A percentile compares a stretch with the other conserved stretches of the same genome.
Conservation (phyloP, 306 rosid species). For the Delonix regia region DNA sequence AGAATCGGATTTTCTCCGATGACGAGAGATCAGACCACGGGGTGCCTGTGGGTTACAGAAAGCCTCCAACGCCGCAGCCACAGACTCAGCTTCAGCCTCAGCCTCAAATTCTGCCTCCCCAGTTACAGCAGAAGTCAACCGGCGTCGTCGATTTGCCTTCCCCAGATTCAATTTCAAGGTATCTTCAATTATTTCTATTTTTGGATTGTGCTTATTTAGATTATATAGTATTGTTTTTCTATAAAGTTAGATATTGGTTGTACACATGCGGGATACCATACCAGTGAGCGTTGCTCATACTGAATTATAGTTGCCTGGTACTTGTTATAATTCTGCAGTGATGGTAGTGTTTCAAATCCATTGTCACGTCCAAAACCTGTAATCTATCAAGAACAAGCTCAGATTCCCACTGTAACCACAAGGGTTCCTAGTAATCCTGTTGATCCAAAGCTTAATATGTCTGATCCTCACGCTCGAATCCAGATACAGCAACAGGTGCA, state of each 20-base stretch:
- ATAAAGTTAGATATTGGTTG: not conserved
- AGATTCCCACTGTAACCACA: constrained; percentile 46
- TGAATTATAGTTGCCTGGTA: constrained; percentile 28
- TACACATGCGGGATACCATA: not conserved
- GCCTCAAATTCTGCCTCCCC: constrained; percentile 42
- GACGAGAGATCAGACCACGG: constrained; percentile 84
- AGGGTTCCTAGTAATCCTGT: constrained; percentile 49
- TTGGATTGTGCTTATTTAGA: not conserved
- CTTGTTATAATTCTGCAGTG: constrained; percentile 54
- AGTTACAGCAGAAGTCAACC: constrained; percentile 58
- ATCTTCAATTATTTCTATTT: not conserved
- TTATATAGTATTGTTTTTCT: not conserved
- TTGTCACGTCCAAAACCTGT: constrained; percentile 55
- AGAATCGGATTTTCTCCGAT: constrained; percentile 55
- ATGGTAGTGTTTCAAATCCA: constrained; percentile 60
- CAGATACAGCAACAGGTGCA: constrained; percentile 63
- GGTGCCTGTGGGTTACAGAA: constrained; percentile 49
- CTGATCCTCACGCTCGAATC: constrained; percentile 55
- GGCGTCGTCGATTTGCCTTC: constrained; percentile 61
- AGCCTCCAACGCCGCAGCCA: constrained; percentile 37
- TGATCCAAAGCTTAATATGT: constrained; percentile 52
- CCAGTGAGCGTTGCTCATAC: constrained; percentile 3
- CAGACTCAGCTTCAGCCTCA: constrained; percentile 38
- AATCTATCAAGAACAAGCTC: constrained; percentile 66
- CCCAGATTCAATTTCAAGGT: constrained; percentile 86